These are phyloP conservation scores for Phalaenopsis hybrid DNA, from an alignment of 116 monocot genomes.

Conservation along the genomic window DNA sequence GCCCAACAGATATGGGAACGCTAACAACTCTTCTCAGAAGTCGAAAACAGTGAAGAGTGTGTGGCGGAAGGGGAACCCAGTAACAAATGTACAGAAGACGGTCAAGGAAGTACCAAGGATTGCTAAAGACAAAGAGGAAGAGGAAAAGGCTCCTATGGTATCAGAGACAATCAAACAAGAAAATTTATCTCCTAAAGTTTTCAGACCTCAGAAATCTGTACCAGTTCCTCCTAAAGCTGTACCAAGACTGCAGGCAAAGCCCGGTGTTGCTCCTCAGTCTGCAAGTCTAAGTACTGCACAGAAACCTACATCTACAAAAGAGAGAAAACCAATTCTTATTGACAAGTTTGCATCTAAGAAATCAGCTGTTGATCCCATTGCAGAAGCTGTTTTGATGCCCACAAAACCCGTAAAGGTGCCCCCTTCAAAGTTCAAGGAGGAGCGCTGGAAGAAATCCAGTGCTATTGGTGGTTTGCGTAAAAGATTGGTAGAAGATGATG, in stretches of 20 bases:
- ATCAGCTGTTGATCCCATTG: slow-evolving; percentile 48
- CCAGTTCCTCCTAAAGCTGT: slow-evolving; percentile 23
- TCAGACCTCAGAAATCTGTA: slow-evolving; percentile 12
- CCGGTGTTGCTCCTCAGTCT: slow-evolving; percentile 30
- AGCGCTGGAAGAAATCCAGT: slow-evolving; percentile 48
- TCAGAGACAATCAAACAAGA: background rate
- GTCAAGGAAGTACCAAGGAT: slow-evolving; percentile 47
- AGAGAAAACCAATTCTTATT: slow-evolving; percentile 69
- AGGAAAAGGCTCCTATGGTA: slow-evolving; percentile 8
- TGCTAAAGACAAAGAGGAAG: slow-evolving; percentile 25
- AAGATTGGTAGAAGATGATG: slow-evolving; percentile 32
- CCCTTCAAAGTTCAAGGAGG: slow-evolving; percentile 56
- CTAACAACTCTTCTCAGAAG: slow-evolving; percentile 25
- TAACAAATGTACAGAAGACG: slow-evolving; percentile 54
- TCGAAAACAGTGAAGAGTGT: slow-evolving; percentile 84
- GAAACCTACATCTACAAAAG: slow-evolving; percentile 23
- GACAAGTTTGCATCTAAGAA: slow-evolving; percentile 78
- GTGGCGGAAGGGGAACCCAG: slow-evolving; percentile 89
- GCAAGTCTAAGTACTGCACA: slow-evolving; percentile 19
- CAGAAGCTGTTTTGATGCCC: slow-evolving; percentile 43
- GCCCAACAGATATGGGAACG: slow-evolving; percentile 13
- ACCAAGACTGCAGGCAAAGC: slow-evolving; percentile 52
- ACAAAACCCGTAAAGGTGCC: slow-evolving; percentile 52
- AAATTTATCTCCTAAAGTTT: slow-evolving; percentile 13
- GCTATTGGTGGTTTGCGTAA: slow-evolving; percentile 38